Evolutionary conservation across 306 rosid genomes (phyloP).

Genomic region (Lupinus albus): DNA sequence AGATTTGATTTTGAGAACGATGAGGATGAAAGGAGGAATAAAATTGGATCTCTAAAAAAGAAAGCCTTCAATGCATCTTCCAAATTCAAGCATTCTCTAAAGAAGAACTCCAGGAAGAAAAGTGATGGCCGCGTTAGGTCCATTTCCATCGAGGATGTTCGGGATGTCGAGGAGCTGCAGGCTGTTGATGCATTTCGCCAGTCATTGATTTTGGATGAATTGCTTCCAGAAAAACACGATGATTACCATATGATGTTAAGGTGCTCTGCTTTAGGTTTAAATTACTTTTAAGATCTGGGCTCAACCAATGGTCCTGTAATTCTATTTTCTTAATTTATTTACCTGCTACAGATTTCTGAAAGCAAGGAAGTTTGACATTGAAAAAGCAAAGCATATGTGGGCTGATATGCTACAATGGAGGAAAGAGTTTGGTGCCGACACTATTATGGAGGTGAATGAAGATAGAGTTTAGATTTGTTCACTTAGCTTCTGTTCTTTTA

Average conservation of each 20-base stretch:
- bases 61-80: slow-evolving; percentile 94
- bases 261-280: slow-evolving; percentile 40
- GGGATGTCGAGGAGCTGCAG: slow-evolving; percentile 83
- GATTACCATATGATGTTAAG: slow-evolving; percentile 95
- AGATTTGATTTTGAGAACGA: slow-evolving; percentile 92
- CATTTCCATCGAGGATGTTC: slow-evolving; percentile 94
- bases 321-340: slow-evolving; percentile 21
- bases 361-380: slow-evolving; percentile 90
- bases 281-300: not conserved
- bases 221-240: slow-evolving; percentile 79
- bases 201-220: slow-evolving; percentile 68
- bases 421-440: slow-evolving; percentile 78
- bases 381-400: slow-evolving; percentile 97
- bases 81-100: slow-evolving; percentile 83
- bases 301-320: not conserved
- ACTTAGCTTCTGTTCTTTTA: not conserved
- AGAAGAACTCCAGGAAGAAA: slow-evolving; percentile 79
- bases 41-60: slow-evolving; percentile 94
- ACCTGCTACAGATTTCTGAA: slow-evolving; percentile 69
- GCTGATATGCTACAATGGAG: slow-evolving; percentile 96
- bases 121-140: slow-evolving; percentile 92
- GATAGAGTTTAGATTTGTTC: slow-evolving; percentile 8
- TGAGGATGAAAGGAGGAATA: slow-evolving; percentile 88
- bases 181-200: slow-evolving; percentile 85
- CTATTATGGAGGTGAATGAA: slow-evolving; percentile 68